These are phyloP conservation scores for Urochloa ruziziensis DNA, from an alignment of 176 grass and related monocot genomes.

Conservation along the genomic window DNA sequence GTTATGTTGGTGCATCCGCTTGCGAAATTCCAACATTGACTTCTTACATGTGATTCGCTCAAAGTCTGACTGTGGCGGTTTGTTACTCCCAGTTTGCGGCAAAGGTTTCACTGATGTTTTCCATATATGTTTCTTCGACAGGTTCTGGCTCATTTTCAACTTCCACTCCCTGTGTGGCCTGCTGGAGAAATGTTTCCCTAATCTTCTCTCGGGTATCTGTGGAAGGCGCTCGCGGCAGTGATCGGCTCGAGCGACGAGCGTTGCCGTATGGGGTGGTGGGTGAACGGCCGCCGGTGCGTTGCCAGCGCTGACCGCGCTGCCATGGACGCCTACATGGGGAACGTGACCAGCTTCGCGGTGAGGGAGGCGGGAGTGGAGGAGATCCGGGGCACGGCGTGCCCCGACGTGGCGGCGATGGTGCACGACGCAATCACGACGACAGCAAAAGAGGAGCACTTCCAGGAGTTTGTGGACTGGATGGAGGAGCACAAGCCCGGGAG, in stretches of 20 bases:
- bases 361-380: conserved; percentile 36
- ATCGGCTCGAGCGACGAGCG: conserved; percentile 8
- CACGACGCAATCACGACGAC: conserved; percentile 16
- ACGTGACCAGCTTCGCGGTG: conserved; percentile 18
- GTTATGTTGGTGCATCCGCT: no score
- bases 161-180: no score
- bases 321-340: conserved; percentile 34
- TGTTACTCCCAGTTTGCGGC: no score
- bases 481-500: conserved; percentile 28
- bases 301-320: background rate
- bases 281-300: conserved; percentile 24
- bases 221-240: conserved; percentile 37
- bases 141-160: no score
- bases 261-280: conserved; percentile 49
- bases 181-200: no score
- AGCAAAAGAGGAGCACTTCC: conserved; percentile 27
- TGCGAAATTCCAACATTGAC: no score
- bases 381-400: background rate
- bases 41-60: no score
- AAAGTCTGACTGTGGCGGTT: no score
- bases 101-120: no score
- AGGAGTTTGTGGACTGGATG: conserved; percentile 55
- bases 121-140: no score
- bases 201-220: conserved; percentile 29
- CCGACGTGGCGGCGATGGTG: conserved; percentile 20